Evolutionary conservation across 768 basidiomycete genomes (phyloP).

Genomic region (Erythrobasidium yunnanense): DNA sequence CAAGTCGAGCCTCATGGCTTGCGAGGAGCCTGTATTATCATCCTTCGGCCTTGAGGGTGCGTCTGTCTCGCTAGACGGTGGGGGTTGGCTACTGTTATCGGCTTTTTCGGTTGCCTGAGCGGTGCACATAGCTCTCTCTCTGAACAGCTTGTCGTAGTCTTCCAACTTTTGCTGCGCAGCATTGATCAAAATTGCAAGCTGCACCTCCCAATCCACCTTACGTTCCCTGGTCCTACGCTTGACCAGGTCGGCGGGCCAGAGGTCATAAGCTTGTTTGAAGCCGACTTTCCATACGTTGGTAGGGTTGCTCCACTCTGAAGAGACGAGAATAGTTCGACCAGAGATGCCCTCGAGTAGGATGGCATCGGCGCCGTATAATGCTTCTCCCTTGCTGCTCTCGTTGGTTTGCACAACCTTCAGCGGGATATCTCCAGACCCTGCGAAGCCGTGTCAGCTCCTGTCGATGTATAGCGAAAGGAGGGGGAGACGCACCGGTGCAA

Average conservation of each 20-base stretch:
- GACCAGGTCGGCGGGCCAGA: constrained; percentile 25
- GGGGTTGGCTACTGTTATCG: not conserved
- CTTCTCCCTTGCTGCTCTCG: no score
- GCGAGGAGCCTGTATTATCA: not conserved
- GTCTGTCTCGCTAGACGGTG: no score
- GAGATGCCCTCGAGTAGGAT: constrained; percentile 3
- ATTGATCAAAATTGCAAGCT: not conserved
- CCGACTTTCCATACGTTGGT: constrained; percentile 24
- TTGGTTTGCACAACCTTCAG: constrained; percentile 9
- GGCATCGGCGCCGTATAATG: no score
- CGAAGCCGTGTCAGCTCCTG: no score
- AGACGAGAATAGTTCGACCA: constrained; percentile 11
- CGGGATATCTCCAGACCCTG: constrained; percentile 17
- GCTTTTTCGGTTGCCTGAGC: not conserved
- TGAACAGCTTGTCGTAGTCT: constrained; percentile 1
- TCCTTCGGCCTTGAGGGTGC: no score
- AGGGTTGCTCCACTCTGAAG: constrained; percentile 21
- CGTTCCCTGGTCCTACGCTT: constrained; percentile 20
- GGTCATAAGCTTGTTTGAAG: constrained; percentile 27
- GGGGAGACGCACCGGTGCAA: constrained; percentile 7
- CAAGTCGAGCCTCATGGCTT: constrained; percentile 25
- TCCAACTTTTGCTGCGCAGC: constrained; percentile 14
- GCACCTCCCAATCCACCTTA: constrained; percentile 15
- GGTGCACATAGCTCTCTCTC: not conserved
- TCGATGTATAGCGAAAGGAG: not conserved